phyloP scores from a whole-genome alignment of 139 green algal genomes.

The Chlorella vulgaris region DNA sequence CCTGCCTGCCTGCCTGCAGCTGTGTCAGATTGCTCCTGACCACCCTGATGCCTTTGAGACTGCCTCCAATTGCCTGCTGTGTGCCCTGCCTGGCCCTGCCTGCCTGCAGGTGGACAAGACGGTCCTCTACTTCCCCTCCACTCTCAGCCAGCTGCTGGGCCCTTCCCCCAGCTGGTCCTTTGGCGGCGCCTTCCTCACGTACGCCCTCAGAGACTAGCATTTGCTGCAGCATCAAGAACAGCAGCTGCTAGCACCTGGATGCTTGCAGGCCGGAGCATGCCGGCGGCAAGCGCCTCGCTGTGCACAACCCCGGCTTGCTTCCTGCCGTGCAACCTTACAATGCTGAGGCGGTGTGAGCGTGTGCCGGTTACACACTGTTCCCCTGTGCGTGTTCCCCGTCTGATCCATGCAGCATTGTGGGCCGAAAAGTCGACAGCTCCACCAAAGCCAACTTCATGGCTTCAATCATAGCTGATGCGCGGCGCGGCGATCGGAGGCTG shows the following conservation, averaged over 20 bases:
- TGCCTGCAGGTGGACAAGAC: conserved; percentile 6
- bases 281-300: no score
- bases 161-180: neutral
- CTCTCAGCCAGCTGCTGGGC: conserved; percentile 4
- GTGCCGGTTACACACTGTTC: neutral
- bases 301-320: no score
- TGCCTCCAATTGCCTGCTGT: neutral
- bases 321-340: no score
- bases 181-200: conserved; percentile 19
- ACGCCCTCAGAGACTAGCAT: no score
- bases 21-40: neutral
- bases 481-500: conserved; percentile 4
- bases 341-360: no score
- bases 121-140: conserved; percentile 5
- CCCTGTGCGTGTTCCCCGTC: neutral
- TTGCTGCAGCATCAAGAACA: no score
- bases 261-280: no score
- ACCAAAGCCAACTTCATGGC: conserved; percentile 1
- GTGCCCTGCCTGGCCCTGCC: neutral
- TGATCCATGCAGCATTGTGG: conserved; percentile 8
- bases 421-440: neutral
- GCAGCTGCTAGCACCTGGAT: no score
- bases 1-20: neutral
- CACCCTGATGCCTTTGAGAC: neutral
- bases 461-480: neutral